Evolutionary conservation across 2,329 filamentous ascomycete species (phyloP).

Genomic region (Ophiocordyceps camponoti-leonardi): DNA sequence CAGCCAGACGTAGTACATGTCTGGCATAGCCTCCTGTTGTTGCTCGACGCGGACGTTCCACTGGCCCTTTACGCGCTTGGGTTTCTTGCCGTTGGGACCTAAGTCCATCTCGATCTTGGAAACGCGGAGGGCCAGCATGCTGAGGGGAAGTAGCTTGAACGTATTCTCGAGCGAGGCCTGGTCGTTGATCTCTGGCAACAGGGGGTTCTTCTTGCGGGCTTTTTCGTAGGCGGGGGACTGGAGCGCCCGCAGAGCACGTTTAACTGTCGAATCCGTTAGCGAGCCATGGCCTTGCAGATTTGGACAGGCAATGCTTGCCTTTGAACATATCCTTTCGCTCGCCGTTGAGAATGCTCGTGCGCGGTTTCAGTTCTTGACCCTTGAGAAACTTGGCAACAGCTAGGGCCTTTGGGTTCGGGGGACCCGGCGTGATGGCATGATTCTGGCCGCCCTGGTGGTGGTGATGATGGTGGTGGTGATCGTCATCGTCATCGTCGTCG

Average conservation of each 20-base stretch:
- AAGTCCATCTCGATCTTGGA: slow-evolving; percentile 55
- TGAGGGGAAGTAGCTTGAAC: slow-evolving; percentile 89
- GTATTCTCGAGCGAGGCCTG: slow-evolving; percentile 77
- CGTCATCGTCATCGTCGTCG: slow-evolving; percentile 23
- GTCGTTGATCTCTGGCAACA: slow-evolving; percentile 76
- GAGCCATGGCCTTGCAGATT: not conserved
- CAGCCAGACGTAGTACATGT: slow-evolving; percentile 92
- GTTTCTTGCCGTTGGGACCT: slow-evolving; percentile 45
- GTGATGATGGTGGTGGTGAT: slow-evolving; percentile 14
- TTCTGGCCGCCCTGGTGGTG: slow-evolving; percentile 27
- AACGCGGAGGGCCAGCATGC: slow-evolving; percentile 82
- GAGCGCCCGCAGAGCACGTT: slow-evolving; percentile 82
- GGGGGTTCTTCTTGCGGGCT: slow-evolving; percentile 74
- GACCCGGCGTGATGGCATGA: slow-evolving; percentile 57
- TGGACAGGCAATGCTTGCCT: slow-evolving; percentile 34
- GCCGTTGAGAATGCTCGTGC: slow-evolving; percentile 86
- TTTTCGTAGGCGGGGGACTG: slow-evolving; percentile 82
- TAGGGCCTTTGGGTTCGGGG: slow-evolving; percentile 75
- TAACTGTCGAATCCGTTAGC: slow-evolving; percentile 43
- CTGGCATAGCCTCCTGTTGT: slow-evolving; percentile 75
- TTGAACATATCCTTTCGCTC: slow-evolving; percentile 98
- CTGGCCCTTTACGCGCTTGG: slow-evolving; percentile 83
- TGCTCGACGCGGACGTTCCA: slow-evolving; percentile 95
- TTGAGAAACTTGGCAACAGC: slow-evolving; percentile 81
- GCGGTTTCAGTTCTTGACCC: slow-evolving; percentile 67